phyloP scores from a whole-genome alignment of 2,329 filamentous ascomycete species.

The Orbilia ellipsospora region DNA sequence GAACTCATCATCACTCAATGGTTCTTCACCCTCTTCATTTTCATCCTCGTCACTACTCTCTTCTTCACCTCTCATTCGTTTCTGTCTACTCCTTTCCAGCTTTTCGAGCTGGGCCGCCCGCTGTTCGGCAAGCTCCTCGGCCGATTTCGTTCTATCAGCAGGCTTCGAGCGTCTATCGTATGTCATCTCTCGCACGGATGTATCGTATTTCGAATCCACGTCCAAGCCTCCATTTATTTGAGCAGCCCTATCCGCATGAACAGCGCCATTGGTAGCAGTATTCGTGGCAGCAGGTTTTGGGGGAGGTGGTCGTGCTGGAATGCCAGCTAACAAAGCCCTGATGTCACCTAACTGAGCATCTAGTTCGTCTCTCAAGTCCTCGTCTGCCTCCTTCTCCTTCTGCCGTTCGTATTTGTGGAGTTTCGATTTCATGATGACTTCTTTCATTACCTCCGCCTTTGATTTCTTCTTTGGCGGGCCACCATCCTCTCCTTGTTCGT shows the following conservation, averaged over 20 bases:
- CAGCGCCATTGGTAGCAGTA: slow-evolving; percentile 60
- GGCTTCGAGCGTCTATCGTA: slow-evolving; percentile 87
- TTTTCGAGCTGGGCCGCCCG: slow-evolving; percentile 80
- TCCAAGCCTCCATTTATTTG: slow-evolving; percentile 61
- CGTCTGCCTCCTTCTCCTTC: slow-evolving; percentile 89
- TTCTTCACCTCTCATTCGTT: slow-evolving; percentile 88
- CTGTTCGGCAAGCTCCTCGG: slow-evolving; percentile 82
- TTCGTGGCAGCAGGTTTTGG: slow-evolving; percentile 62
- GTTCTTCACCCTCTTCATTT: slow-evolving; percentile 66
- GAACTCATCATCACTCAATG: slow-evolving; percentile 70
- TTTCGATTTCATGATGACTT: slow-evolving; percentile 97
- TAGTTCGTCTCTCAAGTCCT: slow-evolving; percentile 83
- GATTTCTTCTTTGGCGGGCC: slow-evolving; percentile 86
- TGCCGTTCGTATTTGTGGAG: slow-evolving; percentile 94
- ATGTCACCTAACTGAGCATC: slow-evolving; percentile 85
- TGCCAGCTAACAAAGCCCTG: slow-evolving; percentile 74
- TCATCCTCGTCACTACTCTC: slow-evolving; percentile 71
- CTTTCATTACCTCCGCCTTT: slow-evolving; percentile 97
- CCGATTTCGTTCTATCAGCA: slow-evolving; percentile 87
- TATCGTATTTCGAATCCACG: slow-evolving; percentile 77
- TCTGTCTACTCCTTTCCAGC: slow-evolving; percentile 82
- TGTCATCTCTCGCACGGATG: slow-evolving; percentile 81
- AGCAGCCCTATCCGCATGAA: slow-evolving; percentile 70
- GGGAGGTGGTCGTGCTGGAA: slow-evolving; percentile 59
- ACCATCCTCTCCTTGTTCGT: slow-evolving; percentile 66